Base-by-base conservation (phyloP, 1,139 yeast species). In the Casaregolazyma suthepensis region DNA sequence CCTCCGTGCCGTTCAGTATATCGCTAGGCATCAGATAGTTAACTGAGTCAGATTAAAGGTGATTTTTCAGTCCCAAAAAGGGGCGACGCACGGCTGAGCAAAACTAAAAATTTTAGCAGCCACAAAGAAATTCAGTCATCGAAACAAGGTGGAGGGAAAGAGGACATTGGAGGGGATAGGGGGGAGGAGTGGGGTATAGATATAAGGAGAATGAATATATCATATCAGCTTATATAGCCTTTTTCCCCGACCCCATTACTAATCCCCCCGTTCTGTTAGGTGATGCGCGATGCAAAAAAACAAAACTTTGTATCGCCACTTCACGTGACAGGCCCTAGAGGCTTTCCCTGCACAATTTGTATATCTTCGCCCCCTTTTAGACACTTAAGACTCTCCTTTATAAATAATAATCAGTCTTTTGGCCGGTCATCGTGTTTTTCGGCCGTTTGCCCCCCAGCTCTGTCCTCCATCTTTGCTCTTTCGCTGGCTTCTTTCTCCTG, bases 1-100 rank as follows among this genome's bases (percentile, higher is more conserved):
- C 76, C 43, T 71, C 72, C 0, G 61, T 60, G 5, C 40, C 40
- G 40, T 35, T 35, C 15, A 20, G 9, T 2, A 43, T 19, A 23
- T 23, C 46, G 5, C 46, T 18, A 15, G 46, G 31, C 31, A 22
- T 23, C 20, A 5, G 26, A 20, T 40, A 66, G 9, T 5, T 2
- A n/a, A n/a, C 17, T 35, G 40, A 35, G 17, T 35, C 15, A 35
- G 31, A 9, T 26, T 5, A 13, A 35, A 12, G 22, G 15, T 19
- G 45, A 42, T 42, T 42, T 42, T 42, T 42, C 45, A 42, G 26
- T 42, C 22, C 45, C 26, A 22, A 19, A 42, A 12, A n/a, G 6
- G 23, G 3, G 22, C 3, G n/a, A 17, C 4, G 45, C n/a, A 17
- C 45, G 45, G 45, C 45, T 42, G 45, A 19, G 22, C 19, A 42